Conservation (phyloP, 1,139 yeast genomes). For the Diutina mesorugosa region DNA sequence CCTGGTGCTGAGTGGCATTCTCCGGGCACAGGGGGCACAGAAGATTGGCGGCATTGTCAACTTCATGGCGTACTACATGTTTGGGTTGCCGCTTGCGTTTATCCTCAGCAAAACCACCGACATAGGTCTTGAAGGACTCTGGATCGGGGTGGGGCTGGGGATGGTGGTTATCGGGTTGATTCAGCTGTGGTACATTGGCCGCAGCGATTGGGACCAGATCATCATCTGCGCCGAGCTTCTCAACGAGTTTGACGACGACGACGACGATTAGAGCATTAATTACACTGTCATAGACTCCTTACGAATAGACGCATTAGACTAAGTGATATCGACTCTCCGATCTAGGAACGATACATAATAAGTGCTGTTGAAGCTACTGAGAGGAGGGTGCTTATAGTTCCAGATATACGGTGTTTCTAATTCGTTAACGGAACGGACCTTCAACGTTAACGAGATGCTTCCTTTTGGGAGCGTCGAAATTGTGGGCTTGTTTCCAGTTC, state of each 20-base stretch:
- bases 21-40: slow-evolving; percentile 83
- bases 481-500: too few relatives aligned
- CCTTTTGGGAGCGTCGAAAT: too few relatives aligned
- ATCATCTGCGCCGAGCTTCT: slow-evolving; percentile 10
- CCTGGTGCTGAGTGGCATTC: slow-evolving; percentile 71
- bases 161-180: slow-evolving; percentile 54
- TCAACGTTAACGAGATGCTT: too few relatives aligned
- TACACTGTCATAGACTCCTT: background rate
- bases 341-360: too few relatives aligned
- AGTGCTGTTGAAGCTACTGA: too few relatives aligned
- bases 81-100: slow-evolving; percentile 53
- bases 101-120: slow-evolving; percentile 43
- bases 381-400: too few relatives aligned
- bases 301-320: background rate
- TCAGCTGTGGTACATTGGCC: slow-evolving; percentile 33
- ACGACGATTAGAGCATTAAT: slow-evolving; percentile 4
- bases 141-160: slow-evolving; percentile 83
- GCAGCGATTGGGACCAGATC: slow-evolving; percentile 30
- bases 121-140: slow-evolving; percentile 54
- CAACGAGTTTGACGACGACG: slow-evolving; percentile 6
- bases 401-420: too few relatives aligned
- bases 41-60: slow-evolving; percentile 73
- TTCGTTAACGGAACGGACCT: too few relatives aligned
- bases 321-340: too few relatives aligned
- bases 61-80: slow-evolving; percentile 58